A percentile compares a stretch with the other conserved stretches of the same genome.
phyloP scores from a whole-genome alignment of 2,329 filamentous ascomycete genomes.

The Sporothrix mexicana region DNA sequence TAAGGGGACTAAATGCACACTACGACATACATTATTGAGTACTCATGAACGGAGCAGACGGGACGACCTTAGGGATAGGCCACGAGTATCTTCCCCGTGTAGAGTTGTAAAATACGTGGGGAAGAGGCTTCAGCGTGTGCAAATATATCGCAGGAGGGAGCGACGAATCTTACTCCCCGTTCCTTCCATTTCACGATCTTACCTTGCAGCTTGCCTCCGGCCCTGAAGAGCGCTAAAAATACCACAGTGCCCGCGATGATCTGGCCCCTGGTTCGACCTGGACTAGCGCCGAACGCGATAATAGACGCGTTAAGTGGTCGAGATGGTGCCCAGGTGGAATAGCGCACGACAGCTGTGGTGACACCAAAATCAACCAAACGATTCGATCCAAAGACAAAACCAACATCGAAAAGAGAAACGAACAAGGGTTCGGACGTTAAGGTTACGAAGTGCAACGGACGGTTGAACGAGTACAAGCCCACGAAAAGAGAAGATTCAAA shows the following conservation, averaged over 20 bases:
- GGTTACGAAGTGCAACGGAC: not conserved
- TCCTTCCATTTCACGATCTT: not conserved
- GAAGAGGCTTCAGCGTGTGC: not conserved
- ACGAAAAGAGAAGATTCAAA: no score
- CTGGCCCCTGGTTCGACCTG: not conserved
- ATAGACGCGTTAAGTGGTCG: slow-evolving; percentile 30
- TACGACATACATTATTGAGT: not conserved
- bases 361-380: not conserved
- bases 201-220: not conserved
- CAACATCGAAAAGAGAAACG: not conserved
- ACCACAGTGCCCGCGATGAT: not conserved
- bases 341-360: slow-evolving; percentile 3
- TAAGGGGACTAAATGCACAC: slow-evolving; percentile 1
- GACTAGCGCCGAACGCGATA: not conserved
- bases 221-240: slow-evolving; percentile 19
- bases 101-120: slow-evolving; percentile 13
- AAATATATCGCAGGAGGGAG: not conserved
- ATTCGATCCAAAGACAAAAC: not conserved
- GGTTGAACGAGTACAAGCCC: not conserved
- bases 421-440: not conserved
- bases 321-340: slow-evolving; percentile 1
- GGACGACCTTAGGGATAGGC: not conserved
- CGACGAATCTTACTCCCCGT: not conserved
- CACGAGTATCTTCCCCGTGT: not conserved
- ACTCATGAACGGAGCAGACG: slow-evolving; percentile 1